phyloP scores from a whole-genome alignment of 345 rosid species.

The Chamaenerion angustifolium region DNA sequence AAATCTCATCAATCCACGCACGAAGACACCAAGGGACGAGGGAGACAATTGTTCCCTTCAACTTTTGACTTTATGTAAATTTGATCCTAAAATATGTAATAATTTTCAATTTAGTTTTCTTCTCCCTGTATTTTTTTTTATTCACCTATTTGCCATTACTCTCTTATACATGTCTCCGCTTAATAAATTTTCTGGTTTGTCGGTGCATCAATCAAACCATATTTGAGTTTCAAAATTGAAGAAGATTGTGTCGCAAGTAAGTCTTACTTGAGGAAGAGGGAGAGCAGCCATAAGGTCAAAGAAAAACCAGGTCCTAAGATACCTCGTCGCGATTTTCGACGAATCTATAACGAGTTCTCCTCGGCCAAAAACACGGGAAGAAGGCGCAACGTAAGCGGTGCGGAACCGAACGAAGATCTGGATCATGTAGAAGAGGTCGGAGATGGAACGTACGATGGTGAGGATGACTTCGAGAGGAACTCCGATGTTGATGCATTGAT shows the following conservation, averaged over 20 bases:
- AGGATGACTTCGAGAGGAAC: constrained; percentile 20
- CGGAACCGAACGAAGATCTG: constrained; percentile 25
- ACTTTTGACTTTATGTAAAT: too few relatives aligned
- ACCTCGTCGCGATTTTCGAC: constrained; percentile 22
- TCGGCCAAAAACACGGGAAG: constrained; percentile 29
- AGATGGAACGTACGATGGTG: constrained; percentile 17
- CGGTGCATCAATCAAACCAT: too few relatives aligned
- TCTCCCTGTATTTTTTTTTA: too few relatives aligned
- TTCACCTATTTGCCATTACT: too few relatives aligned
- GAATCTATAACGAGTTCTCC: constrained; percentile 33
- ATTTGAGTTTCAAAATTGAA: background rate
- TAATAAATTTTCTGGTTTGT: too few relatives aligned
- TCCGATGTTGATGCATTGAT: constrained; percentile 22
- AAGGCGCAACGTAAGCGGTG: constrained; percentile 33
- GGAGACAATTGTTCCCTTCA: too few relatives aligned
- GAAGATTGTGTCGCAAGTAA: background rate
- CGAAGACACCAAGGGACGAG: too few relatives aligned
- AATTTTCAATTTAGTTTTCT: too few relatives aligned
- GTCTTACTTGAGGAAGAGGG: constrained; percentile 34
- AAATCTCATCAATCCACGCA: background rate
- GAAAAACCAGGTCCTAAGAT: constrained; percentile 21
- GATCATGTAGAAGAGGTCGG: constrained; percentile 24
- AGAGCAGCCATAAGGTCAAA: constrained; percentile 28
- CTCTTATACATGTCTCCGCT: too few relatives aligned
- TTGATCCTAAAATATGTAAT: too few relatives aligned